A percentile compares a stretch with the other conserved stretches of the same genome.
These are phyloP conservation scores for Cicer arietinum DNA, from an alignment of 306 rosid genomes.

Conservation along the genomic window DNA sequence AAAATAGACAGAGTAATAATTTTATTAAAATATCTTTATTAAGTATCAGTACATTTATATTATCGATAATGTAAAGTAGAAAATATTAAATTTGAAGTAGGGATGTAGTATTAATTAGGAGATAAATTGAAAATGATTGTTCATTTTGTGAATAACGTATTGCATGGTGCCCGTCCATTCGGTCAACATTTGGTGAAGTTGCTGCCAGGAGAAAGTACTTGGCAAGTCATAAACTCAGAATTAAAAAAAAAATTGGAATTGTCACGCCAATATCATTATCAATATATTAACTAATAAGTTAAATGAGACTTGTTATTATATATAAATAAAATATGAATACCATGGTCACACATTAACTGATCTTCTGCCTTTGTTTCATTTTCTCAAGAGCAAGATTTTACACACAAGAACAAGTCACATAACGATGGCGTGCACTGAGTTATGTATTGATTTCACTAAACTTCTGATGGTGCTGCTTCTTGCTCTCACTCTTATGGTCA, in stretches of 20 bases:
- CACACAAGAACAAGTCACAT: background rate
- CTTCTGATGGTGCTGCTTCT: conserved; percentile 45
- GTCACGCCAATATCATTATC: background rate
- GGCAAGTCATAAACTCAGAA: background rate
- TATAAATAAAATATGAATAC: background rate
- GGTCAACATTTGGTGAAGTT: conserved; percentile 22
- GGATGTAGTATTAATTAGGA: no score
- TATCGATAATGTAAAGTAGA: no score
- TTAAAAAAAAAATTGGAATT: conserved; percentile 18
- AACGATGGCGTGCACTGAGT: conserved; percentile 33
- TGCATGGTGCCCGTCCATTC: background rate
- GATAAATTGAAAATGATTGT: no score
- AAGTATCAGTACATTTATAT: no score
- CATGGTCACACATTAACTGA: background rate
- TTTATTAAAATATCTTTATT: no score
- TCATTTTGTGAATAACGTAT: background rate
- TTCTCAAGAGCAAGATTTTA: conserved; percentile 2
- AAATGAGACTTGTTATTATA: background rate
- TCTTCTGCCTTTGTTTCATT: background rate
- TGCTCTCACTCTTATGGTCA: conserved; percentile 41
- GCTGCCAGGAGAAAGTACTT: background rate
- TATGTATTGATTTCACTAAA: conserved; percentile 39
- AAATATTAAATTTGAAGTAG: no score
- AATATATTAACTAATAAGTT: background rate
- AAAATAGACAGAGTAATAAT: no score